Evolutionary conservation across 129 eudicot genomes (phyloP).

Genomic region (Lactuca sativa): DNA sequence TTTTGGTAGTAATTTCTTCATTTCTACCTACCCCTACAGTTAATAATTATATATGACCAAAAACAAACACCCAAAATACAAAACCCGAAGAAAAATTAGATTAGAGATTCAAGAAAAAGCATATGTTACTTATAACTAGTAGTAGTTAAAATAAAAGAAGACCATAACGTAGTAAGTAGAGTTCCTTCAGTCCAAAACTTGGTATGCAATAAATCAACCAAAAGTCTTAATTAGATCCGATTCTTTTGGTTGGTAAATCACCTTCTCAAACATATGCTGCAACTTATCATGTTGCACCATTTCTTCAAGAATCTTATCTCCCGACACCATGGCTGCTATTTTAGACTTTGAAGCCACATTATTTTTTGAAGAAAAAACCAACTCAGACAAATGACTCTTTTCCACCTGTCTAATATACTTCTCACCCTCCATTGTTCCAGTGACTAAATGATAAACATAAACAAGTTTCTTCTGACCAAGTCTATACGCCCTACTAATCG

Average conservation of each 20-base stretch:
- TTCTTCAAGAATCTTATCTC: constrained; percentile 51
- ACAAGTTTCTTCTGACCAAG: constrained; percentile 68
- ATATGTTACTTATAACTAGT: no score
- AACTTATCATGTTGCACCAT: constrained; percentile 46
- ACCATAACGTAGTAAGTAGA: constrained; percentile 14
- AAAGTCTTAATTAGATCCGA: constrained; percentile 37
- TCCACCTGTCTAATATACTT: constrained; percentile 56
- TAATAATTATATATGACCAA: no score
- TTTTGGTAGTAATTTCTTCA: no score
- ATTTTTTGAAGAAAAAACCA: constrained; percentile 53
- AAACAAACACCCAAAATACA: no score
- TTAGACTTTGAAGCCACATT: constrained; percentile 22
- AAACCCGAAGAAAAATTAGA: neutral
- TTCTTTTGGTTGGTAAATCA: constrained; percentile 62
- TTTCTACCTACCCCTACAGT: no score
- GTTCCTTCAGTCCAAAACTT: neutral
- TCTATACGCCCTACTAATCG: constrained; percentile 76
- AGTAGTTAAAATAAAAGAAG: neutral
- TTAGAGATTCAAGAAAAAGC: neutral
- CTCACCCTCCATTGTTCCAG: constrained; percentile 52
- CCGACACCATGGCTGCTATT: constrained; percentile 20
- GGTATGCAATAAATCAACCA: neutral
- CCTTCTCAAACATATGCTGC: constrained; percentile 48
- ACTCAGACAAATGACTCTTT: constrained; percentile 60
- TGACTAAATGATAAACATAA: constrained; percentile 57